A percentile compares a stretch with the other conserved stretches of the same genome.
phyloP scores from a whole-genome alignment of 2,329 filamentous ascomycete genomes.

The Paracorniculantispora psalliotae region DNA sequence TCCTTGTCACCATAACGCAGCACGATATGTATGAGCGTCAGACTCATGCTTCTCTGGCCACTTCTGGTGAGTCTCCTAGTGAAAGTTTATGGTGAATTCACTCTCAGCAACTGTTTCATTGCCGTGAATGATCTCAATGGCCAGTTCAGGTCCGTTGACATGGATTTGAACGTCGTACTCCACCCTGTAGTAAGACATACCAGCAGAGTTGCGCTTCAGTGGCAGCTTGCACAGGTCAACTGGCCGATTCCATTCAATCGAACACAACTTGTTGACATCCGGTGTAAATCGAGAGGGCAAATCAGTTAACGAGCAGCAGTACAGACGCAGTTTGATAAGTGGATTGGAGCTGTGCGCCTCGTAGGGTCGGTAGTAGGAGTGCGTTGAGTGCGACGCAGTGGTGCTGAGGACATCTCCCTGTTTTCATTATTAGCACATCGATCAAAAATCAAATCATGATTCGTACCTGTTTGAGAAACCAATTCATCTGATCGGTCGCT shows the following conservation, averaged over 20 bases:
- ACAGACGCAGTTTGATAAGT: constrained; percentile 13
- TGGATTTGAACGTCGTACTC: constrained; percentile 17
- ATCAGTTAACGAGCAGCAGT: neutral
- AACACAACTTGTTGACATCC: constrained; percentile 17
- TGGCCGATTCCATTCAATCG: constrained; percentile 17
- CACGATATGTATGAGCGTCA: too few species aligned
- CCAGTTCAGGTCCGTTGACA: constrained; percentile 17
- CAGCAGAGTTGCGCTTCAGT: constrained; percentile 12
- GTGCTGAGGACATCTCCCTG: constrained; percentile 16
- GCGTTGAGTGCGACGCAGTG: neutral
- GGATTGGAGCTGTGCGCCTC: neutral
- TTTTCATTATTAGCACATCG: neutral
- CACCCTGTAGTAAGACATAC: constrained; percentile 9
- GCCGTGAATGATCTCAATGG: constrained; percentile 19
- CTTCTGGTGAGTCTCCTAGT: neutral
- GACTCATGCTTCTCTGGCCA: neutral
- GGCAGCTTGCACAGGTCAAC: constrained; percentile 13
- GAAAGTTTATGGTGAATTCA: constrained; percentile 21
- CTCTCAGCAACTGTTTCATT: constrained; percentile 15
- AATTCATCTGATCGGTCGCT: constrained; percentile 20
- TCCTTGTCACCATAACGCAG: neutral
- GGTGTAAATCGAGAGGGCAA: accelerated
- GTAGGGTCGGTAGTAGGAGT: accelerated
- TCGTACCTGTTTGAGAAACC: constrained; percentile 26
- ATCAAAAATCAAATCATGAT: too few species aligned